Base-by-base conservation (phyloP, 2,329 filamentous ascomycete species). In the Botrytis deweyae region DNA sequence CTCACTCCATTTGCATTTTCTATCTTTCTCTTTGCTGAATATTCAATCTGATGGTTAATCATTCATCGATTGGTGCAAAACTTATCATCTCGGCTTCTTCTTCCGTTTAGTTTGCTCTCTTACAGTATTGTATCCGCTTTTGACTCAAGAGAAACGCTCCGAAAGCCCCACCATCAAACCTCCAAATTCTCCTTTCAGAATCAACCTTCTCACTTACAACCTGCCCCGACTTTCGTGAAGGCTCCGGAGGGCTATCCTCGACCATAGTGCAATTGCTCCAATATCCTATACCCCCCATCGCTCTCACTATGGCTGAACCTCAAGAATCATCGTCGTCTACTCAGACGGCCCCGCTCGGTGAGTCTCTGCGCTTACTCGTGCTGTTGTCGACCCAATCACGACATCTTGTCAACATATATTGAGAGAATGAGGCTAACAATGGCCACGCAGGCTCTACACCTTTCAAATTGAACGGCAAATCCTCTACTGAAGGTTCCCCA, bases 401-500 rank as follows among this genome's bases (percentile, higher is more conserved):
- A 52, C 72, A 74, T 75, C 46, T n/a, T 72, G 16, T 36, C 49
- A 25, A 42, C 14, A 38, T 29, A 29, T n/a, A 16, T 29, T 44
- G 36, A 22, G 16, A 46, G 33, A 38, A 25, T 33, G 40, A 33
- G 29, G 52, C 71, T 72, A 36, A 72, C 52, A 61, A 38, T 68
- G 52, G 40, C n/a, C 33, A 40, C 29, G 52, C 42, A 72, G 52
- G 25, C n/a, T 70, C 62, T 18, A 64, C 66, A 46, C 22, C 74
- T 49, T 65, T 75, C 49, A 36, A 46, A 42, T 65, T 73, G 44
- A 74, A 78, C 55, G 49, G 74, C 46, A 77, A 74, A 69, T 75
- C 75, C 66, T 58, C 62, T 52, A 52, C 68, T 46, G 76, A 76
- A 68, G 80, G 81, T 66, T 79, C 82, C 72, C 85, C 85, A 73